Evolutionary conservation across 2,329 filamentous ascomycete genomes (phyloP), one percentile per base, ranked within the genome.

Genomic region (Colletotrichum ledebouriae): DNA sequence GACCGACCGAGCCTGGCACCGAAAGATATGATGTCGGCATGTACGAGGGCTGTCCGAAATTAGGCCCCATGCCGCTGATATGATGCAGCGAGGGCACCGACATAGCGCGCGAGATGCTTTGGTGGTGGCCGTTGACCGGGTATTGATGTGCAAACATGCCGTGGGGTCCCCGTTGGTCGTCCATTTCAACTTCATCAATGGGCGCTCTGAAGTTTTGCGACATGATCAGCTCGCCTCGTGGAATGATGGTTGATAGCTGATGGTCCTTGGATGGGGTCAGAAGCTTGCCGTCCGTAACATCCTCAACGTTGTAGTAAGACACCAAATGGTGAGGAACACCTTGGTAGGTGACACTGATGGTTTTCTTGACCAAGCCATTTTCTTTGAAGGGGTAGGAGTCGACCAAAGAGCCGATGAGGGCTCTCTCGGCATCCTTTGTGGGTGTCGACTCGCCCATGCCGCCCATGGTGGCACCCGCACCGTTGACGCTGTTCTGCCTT

Each of bases 321-420:
- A 97, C 94, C 59, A 98, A 82, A 74, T 97, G 94, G 75, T 97
- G 94, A 2, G 89, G 90, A 2, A 94, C 87, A 2, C 91, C 91
- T 29, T 90, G 86, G 58, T 91, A 89, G 2, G 87, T 89, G 44
- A 97, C 88, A 73, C 91, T 95, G 79, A 97, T 94, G 0, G 94
- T 97, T 83, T 97, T 97, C 85, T 98, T 98, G 71, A 97, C 88
- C 46, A 98, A 81, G 0, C 94, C 94, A 1, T 89, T 87, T 13
- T 89, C 84, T 75, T 96, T 96, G 85, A 97, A 97, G 37, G 90
- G 89, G 74, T 97, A 97, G 0, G 92, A 94, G 79, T 97, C 94
- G n/a, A 95, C 88, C 12, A 97, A 84, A 1, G 94, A 97, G 79
- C 83, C 44, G 20, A 69, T 63, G 17, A 69, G 42, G n/a, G 63